phyloP scores from a whole-genome alignment of 208 protist genomes.

The Leishmania tropica region DNA sequence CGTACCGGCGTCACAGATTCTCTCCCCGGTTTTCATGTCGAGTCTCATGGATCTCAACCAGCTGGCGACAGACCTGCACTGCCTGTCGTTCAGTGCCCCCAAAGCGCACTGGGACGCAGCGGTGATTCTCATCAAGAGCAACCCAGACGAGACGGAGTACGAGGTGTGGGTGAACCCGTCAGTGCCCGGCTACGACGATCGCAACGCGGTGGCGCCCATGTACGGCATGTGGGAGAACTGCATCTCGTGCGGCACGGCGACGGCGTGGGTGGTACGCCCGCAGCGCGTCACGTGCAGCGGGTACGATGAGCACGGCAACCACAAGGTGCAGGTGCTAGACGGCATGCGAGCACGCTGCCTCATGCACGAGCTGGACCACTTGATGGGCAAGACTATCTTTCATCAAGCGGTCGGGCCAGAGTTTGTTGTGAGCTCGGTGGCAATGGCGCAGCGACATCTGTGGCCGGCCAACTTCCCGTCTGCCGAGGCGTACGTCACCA shows the following conservation, averaged over 20 bases:
- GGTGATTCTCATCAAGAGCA: constrained; percentile 69
- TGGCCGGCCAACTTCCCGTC: constrained; percentile 90
- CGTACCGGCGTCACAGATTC: constrained; percentile 37
- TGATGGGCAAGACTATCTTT: constrained; percentile 84
- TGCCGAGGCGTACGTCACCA: constrained; percentile 81
- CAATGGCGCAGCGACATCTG: constrained; percentile 79
- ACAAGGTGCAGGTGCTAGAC: constrained; percentile 74
- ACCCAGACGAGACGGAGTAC: constrained; percentile 68
- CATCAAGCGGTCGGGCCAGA: constrained; percentile 76
- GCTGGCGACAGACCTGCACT: constrained; percentile 69
- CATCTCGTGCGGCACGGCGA: constrained; percentile 72
- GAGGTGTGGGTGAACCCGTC: constrained; percentile 90
- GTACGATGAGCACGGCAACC: constrained; percentile 73
- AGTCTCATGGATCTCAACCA: constrained; percentile 55
- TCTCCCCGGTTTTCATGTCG: constrained; percentile 53
- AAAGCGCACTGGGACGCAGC: constrained; percentile 89
- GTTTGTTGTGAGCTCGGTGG: constrained; percentile 77
- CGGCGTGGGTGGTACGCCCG: constrained; percentile 83
- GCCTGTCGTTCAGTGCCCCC: constrained; percentile 82
- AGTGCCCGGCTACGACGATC: constrained; percentile 79
- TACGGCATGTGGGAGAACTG: constrained; percentile 95
- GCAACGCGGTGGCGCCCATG: constrained; percentile 77
- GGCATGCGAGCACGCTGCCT: constrained; percentile 85
- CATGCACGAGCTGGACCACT: constrained; percentile 92
- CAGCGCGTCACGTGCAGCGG: constrained; percentile 80